Evolutionary conservation across 805 yeast species (phyloP), one percentile per base, ranked within the genome.

Genomic region (Metschnikowia cerradonensis): DNA sequence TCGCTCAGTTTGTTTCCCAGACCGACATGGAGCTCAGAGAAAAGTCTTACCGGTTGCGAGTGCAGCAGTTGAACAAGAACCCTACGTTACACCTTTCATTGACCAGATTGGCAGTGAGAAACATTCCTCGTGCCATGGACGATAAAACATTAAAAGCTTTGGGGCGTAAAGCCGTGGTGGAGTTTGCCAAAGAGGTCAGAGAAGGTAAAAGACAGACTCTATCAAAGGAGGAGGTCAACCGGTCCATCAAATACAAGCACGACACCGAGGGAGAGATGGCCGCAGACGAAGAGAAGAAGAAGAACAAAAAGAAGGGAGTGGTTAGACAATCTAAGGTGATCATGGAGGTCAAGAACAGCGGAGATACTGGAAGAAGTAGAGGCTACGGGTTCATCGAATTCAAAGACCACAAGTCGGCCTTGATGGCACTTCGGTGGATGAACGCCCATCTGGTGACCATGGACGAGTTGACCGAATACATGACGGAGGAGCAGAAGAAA

Each of bases 341-440:
- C 55, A 87, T 82, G 77, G 99, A 94, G 71, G 88, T 89, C 41
- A 92, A 91, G 66, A 96, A 90, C 6, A 76, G 92, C 7, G 95
- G 96, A 19, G 86, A 85, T 23, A 70, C 77, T 30, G 99, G 99
- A 50, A 80, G 99, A 68, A 84, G 94, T 63, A 85, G 97, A 75
- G 99, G 99, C 53, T 94, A 92, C 63, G 99, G 99, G 56, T 92
- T 94, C 77, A 70, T 94, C 41, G 98, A 94, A 70, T 90, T 78
- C 68, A 83, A 90, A 69, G 96, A 91, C 68, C 99, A 94, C 68
- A 87, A 86, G 68, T 67, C 85, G 55, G 98, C 99, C 0, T 77
- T 94, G 58, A 91, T 90, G 97, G 97, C 96, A 2, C 79, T 94
- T 50, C 83, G 99, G 75, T 94, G 97, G 96, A 77, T 94, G 67